A percentile compares a stretch with the other conserved stretches of the same genome.
These are phyloP conservation scores for Cryphonectria parasitica DNA, from an alignment of 2,329 filamentous ascomycete genomes.

Conservation along the genomic window DNA sequence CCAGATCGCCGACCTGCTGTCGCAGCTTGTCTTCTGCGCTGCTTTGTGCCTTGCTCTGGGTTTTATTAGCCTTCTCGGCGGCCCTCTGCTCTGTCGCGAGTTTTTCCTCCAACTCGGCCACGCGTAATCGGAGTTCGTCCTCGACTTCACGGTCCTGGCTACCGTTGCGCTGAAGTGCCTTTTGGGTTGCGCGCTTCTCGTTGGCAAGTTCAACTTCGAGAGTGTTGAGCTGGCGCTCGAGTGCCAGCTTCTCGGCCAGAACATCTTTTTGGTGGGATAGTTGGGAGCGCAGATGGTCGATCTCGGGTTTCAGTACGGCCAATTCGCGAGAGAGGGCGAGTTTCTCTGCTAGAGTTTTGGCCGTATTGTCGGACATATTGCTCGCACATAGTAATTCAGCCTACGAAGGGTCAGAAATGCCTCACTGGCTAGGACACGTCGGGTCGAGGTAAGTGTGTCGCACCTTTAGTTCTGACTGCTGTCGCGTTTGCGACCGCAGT, in stretches of 20 bases:
- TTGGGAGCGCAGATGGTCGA: slow-evolving; percentile 60
- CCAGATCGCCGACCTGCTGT: slow-evolving; percentile 22
- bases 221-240: slow-evolving; percentile 77
- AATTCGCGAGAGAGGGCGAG: slow-evolving; percentile 57
- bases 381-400: slow-evolving; percentile 73
- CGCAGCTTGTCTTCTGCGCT: slow-evolving; percentile 23
- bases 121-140: slow-evolving; percentile 45
- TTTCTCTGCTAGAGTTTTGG: slow-evolving; percentile 67
- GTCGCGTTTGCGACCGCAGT: slow-evolving; percentile 52
- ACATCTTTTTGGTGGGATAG: slow-evolving; percentile 66
- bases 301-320: slow-evolving; percentile 56
- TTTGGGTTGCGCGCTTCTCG: slow-evolving; percentile 57
- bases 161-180: slow-evolving; percentile 34
- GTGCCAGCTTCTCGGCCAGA: slow-evolving; percentile 75
- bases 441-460: not conserved
- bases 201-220: slow-evolving; percentile 82
- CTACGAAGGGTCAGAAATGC: slow-evolving; percentile 47
- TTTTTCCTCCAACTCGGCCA: slow-evolving; percentile 41
- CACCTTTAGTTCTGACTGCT: slow-evolving; percentile 55
- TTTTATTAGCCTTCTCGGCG: slow-evolving; percentile 39
- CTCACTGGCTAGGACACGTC: not conserved
- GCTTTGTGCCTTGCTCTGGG: slow-evolving; percentile 36
- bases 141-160: slow-evolving; percentile 43
- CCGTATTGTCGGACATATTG: slow-evolving; percentile 68
- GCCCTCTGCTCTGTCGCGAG: slow-evolving; percentile 16